Conservation (phyloP, 1,139 yeast genomes). For the Debaryomyces udenii region DNA sequence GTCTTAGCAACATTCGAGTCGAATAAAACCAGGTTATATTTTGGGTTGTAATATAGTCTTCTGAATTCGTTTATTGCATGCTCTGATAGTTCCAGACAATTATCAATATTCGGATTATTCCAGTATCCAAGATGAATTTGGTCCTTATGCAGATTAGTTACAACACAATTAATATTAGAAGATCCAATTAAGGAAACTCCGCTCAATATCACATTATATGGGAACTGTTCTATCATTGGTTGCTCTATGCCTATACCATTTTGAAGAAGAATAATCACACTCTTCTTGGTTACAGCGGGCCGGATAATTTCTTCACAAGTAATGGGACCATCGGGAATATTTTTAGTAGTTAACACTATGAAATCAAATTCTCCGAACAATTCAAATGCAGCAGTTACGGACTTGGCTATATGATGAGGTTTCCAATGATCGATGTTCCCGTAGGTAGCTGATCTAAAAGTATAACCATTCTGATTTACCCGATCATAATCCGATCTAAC, state of each 20-base stretch:
- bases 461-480: slow-evolving; percentile 55
- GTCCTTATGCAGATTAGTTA: slow-evolving; percentile 59
- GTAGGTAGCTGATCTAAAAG: slow-evolving; percentile 61
- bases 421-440: slow-evolving; percentile 57
- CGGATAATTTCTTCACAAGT: slow-evolving; percentile 60
- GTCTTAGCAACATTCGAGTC: slow-evolving; percentile 55
- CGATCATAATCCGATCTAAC: slow-evolving; percentile 67
- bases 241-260: slow-evolving; percentile 77
- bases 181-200: slow-evolving; percentile 75
- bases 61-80: slow-evolving; percentile 44
- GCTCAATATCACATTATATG: slow-evolving; percentile 59
- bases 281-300: slow-evolving; percentile 53
- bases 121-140: slow-evolving; percentile 58
- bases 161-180: slow-evolving; percentile 54
- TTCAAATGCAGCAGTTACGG: slow-evolving; percentile 48
- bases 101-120: slow-evolving; percentile 22
- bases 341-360: slow-evolving; percentile 69
- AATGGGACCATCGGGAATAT: slow-evolving; percentile 64
- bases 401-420: slow-evolving; percentile 50
- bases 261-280: slow-evolving; percentile 66
- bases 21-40: slow-evolving; percentile 43
- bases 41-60: slow-evolving; percentile 49
- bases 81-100: slow-evolving; percentile 24
- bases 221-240: slow-evolving; percentile 59
- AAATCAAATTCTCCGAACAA: slow-evolving; percentile 61